Conservation (phyloP, 2,329 filamentous ascomycete genomes). For the Fusarium staphyleae region DNA sequence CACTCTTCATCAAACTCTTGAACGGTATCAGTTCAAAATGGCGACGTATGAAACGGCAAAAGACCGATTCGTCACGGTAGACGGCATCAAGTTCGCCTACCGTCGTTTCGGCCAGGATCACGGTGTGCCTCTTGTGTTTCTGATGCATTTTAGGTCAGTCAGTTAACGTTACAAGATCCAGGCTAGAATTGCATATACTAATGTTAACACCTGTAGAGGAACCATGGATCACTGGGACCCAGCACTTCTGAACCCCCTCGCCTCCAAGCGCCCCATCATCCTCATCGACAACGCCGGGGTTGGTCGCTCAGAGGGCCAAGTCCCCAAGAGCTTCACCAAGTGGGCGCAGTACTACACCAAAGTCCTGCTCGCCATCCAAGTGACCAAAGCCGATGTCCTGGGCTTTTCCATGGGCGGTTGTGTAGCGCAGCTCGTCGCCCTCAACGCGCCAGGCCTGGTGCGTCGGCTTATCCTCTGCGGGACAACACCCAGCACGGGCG, state of each 20-base stretch:
- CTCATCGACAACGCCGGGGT: slow-evolving; percentile 58
- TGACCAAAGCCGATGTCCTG: slow-evolving; percentile 53
- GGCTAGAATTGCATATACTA: background rate
- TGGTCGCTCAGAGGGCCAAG: slow-evolving; percentile 53
- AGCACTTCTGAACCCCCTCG: slow-evolving; percentile 53
- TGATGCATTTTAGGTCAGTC: slow-evolving; percentile 45
- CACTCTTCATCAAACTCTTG: too few species aligned
- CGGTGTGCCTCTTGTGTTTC: slow-evolving; percentile 44
- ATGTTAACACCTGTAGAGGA: slow-evolving; percentile 35
- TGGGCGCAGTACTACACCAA: slow-evolving; percentile 47
- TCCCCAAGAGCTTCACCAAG: slow-evolving; percentile 44
- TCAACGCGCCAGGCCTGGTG: slow-evolving; percentile 48
- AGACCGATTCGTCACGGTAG: slow-evolving; percentile 43
- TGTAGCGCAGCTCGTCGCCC: slow-evolving; percentile 54
- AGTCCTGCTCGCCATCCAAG: slow-evolving; percentile 48
- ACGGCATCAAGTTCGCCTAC: slow-evolving; percentile 44
- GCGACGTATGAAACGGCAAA: slow-evolving; percentile 42
- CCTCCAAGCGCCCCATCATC: slow-evolving; percentile 51
- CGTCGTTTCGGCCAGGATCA: slow-evolving; percentile 41
- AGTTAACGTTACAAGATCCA: background rate
- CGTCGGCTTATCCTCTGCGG: slow-evolving; percentile 54
- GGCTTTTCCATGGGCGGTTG: slow-evolving; percentile 60
- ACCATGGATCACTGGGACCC: slow-evolving; percentile 54
- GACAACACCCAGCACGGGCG: slow-evolving; percentile 50
- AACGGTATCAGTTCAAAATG: slow-evolving; percentile 29